Percentiles rank a stretch among this genome's conserved stretches.
These are phyloP conservation scores for Papilionanthe hybrid DNA, from an alignment of 116 monocot species.

Conservation along the genomic window DNA sequence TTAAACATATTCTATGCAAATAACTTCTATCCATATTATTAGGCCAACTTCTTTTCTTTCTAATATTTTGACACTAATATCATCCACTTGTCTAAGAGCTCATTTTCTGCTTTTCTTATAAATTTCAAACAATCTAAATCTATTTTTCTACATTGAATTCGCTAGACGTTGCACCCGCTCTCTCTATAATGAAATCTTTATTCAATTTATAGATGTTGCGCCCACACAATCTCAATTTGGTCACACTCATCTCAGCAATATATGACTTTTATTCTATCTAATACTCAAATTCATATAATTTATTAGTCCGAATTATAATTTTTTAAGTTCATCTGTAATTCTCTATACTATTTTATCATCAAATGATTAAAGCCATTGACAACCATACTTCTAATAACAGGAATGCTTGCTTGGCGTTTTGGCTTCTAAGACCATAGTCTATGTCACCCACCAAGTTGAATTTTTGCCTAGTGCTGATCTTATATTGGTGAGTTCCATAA, in stretches of 20 bases:
- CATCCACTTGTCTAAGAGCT: neutral
- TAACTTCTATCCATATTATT: neutral
- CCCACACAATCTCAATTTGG: neutral
- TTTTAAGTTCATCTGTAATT: neutral
- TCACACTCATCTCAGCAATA: neutral
- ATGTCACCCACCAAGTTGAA: constrained; percentile 91
- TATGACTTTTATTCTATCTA: neutral
- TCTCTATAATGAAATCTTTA: neutral
- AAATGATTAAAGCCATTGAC: neutral
- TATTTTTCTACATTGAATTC: neutral
- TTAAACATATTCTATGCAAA: neutral
- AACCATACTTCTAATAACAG: constrained; percentile 20
- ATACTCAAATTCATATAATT: neutral
- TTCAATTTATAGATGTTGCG: neutral
- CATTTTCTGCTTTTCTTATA: neutral
- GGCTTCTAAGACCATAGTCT: constrained; percentile 62
- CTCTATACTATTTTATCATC: neutral
- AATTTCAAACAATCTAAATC: neutral
- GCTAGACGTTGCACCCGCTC: neutral
- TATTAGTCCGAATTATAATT: neutral
- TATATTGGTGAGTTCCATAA: constrained; percentile 54
- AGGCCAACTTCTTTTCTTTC: neutral
- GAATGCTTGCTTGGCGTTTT: constrained; percentile 64
- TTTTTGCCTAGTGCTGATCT: constrained; percentile 75
- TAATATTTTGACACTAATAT: neutral